phyloP scores from a whole-genome alignment of 306 rosid genomes.

The Cucurbita pepo region DNA sequence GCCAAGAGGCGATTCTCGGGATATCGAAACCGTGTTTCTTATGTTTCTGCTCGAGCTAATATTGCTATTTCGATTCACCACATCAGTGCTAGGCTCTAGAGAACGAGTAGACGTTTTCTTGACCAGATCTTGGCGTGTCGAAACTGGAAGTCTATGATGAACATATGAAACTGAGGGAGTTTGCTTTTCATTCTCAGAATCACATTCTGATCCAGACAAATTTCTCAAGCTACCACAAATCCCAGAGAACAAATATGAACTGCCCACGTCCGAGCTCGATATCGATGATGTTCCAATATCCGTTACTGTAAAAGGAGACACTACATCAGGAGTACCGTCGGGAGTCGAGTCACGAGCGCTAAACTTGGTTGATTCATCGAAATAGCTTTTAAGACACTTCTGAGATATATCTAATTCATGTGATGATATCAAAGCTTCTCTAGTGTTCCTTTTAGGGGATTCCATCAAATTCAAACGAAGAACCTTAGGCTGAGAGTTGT shows the following conservation, averaged over 20 bases:
- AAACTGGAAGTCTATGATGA: conserved; percentile 25
- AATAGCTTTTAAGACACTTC: conserved; percentile 23
- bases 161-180: conserved; percentile 29
- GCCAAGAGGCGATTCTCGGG: conserved; percentile 43
- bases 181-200: conserved; percentile 43
- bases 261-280: conserved; percentile 74
- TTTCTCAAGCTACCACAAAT: conserved; percentile 27
- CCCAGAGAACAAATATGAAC: conserved; percentile 39
- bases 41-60: conserved; percentile 60
- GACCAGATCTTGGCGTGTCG: conserved; percentile 38
- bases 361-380: conserved; percentile 19
- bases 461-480: conserved; percentile 61
- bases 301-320: conserved; percentile 61
- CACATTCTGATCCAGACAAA: conserved; percentile 43
- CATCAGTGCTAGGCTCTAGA: conserved; percentile 38
- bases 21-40: conserved; percentile 52
- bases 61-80: conserved; percentile 33
- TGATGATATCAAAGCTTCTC: conserved; percentile 14
- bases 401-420: conserved; percentile 19
- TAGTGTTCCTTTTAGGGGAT: conserved; percentile 23
- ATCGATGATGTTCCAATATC: conserved; percentile 80
- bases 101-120: conserved; percentile 40
- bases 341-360: conserved; percentile 70
- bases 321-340: conserved; percentile 57
- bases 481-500: conserved; percentile 50